Evolutionary conservation across 75 land plant genomes (phyloP).

Genomic region (Azolla pinnata): DNA sequence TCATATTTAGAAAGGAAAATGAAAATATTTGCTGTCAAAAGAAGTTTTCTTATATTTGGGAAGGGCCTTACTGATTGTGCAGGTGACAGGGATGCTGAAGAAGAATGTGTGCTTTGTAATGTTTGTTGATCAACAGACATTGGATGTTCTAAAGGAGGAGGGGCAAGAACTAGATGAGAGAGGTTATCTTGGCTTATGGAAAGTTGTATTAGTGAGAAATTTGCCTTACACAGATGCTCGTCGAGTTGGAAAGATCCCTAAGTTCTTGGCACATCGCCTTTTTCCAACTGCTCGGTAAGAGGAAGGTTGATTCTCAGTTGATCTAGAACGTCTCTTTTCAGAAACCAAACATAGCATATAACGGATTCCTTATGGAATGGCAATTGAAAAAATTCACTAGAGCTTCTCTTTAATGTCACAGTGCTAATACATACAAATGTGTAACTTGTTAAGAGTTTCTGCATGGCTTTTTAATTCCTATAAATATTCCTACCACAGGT

Average conservation of each 20-base stretch:
- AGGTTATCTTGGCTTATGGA: constrained; percentile 84
- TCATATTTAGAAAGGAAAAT: too few species aligned
- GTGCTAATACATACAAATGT: too few species aligned
- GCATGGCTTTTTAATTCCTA: too few species aligned
- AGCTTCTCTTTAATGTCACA: too few species aligned
- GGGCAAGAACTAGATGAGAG: constrained; percentile 52
- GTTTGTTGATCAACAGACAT: constrained; percentile 78
- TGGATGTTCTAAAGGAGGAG: constrained; percentile 64
- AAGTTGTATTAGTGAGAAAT: constrained; percentile 66
- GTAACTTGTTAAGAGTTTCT: too few species aligned
- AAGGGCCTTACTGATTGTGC: constrained; percentile 24
- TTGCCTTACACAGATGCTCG: constrained; percentile 85
- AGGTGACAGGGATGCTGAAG: constrained; percentile 70
- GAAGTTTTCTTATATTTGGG: too few species aligned
- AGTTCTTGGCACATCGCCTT: constrained; percentile 86
- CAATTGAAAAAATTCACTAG: too few species aligned
- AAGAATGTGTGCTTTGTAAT: constrained; percentile 93
- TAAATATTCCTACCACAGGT: constrained; percentile 45
- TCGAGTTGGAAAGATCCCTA: constrained; percentile 90
- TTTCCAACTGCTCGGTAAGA: constrained; percentile 83
- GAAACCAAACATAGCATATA: too few species aligned
- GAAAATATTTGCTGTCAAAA: too few species aligned
- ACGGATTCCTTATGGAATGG: too few species aligned
- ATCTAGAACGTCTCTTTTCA: too few species aligned
- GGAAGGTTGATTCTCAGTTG: too few species aligned